Evolutionary conservation across 441 rosid genomes (phyloP), one percentile per base, ranked within the genome.

Genomic region (Croton setiger): DNA sequence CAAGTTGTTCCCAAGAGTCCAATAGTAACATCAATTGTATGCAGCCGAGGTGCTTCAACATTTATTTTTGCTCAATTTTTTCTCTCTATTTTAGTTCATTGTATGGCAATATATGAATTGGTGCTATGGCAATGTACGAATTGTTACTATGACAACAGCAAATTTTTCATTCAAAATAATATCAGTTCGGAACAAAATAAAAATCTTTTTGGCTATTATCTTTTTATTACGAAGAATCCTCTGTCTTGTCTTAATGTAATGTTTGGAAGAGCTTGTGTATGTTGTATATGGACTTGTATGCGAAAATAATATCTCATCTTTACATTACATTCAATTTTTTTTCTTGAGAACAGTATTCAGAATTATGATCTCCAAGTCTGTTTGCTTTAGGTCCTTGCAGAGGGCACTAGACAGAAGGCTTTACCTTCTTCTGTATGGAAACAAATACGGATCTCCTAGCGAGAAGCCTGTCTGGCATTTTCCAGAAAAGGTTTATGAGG

Each of bases 401-500:
- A 65, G 79, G 81, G 78, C 73, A 62, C 94, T 94, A 52, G 98
- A 92, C 82, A 82, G 88, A 71, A 85, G 92, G 45, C 79, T 90
- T 70, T 94, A 90, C 79, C 97, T 94, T 72, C 88, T 94, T 77
- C 75, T 94, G 53, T 87, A 80, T 62, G 90, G 99, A 35, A 81
- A 81, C 35, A 37, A 85, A n/a, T 76, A 53, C 52, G 85, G 87
- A 67, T 82, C 94, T 80, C 79, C 91, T 27, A 73, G 60, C 53
- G 85, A 74, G 71, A 72, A 85, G 67, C 88, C 94, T 0, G 85
- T 80, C 63, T 94, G 99, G 99, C 99, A 92, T 82, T 92, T 94
- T 76, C 99, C 98, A 0, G 93, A 92, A 73, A 92, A 92, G 79
- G 81, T 87, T 41, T 88, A 90, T 4, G 90, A 86, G 68, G 85